These are phyloP conservation scores for Candida sojae DNA, from an alignment of 1,139 yeast genomes.

Conservation along the genomic window DNA sequence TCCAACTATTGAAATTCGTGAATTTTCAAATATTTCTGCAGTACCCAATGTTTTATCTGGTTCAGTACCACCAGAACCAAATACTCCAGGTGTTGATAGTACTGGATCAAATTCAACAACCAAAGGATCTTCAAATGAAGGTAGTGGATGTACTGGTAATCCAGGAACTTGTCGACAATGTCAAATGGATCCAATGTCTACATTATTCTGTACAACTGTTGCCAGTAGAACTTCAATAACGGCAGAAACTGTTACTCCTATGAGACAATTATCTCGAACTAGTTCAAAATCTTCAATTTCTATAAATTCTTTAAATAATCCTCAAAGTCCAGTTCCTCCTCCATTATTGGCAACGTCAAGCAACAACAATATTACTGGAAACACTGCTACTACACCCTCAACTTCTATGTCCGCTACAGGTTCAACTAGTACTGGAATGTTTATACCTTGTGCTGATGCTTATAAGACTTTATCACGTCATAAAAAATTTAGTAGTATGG, in stretches of 20 bases:
- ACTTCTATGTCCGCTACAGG: conserved; percentile 16
- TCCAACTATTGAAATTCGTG: conserved; percentile 56
- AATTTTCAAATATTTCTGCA: conserved; percentile 43
- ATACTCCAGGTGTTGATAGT: conserved; percentile 2
- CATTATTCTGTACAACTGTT: conserved; percentile 82
- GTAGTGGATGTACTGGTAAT: conserved; percentile 73
- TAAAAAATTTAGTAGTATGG: conserved; percentile 70
- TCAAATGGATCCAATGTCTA: conserved; percentile 85
- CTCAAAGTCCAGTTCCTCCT: conserved; percentile 22
- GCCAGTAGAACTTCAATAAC: conserved; percentile 47
- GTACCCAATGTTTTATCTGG: conserved; percentile 36
- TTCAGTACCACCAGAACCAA: neutral
- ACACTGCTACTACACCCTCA: conserved; percentile 11
- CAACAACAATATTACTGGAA: conserved; percentile 9
- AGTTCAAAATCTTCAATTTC: conserved; percentile 18
- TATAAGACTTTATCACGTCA: conserved; percentile 83
- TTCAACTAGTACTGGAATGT: conserved; percentile 33
- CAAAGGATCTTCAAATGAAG: conserved; percentile 15
- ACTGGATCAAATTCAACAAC: conserved; percentile 6
- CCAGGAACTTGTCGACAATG: conserved; percentile 90
- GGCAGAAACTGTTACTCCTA: conserved; percentile 6
- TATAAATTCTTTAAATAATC: conserved; percentile 13
- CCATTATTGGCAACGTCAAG: conserved; percentile 10
- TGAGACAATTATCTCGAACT: conserved; percentile 12
- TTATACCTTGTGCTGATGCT: conserved; percentile 86